Evolutionary conservation across 345 rosid species (phyloP), one percentile per base, ranked within the genome.

Genomic region (Stellera chamaejasme): DNA sequence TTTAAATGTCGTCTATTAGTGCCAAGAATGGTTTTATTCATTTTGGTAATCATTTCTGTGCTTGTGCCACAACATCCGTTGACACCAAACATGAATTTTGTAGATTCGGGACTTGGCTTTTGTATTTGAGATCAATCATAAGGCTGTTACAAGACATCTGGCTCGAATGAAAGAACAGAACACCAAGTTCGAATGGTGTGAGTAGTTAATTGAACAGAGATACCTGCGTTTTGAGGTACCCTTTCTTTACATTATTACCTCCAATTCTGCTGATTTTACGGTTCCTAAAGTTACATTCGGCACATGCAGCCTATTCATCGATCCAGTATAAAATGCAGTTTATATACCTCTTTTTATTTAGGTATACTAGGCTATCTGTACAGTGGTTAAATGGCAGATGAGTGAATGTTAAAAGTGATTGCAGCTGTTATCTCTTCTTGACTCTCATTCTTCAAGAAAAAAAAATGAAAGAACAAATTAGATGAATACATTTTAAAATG

Each of bases 41-140:
- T 39, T 49, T 13, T 13, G 19, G 46, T 13, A 13, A 16, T 43
- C 1, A 58, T 60, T 25, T 53, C 52, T 51, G 13, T 67, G 50
- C 43, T 25, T 2, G 13, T 39, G 7, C 2, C 46, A 2, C 27
- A 11, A 50, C 14, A 28, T 48, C 16, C 27, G 49, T 42, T 36
- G 32, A 14, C 48, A 14, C 44, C 49, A 43, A 27, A 11, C n/a
- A 44, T 51, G 12, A 59, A 43, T 27, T 66, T 61, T 72, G 76
- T 91, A 87, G 95, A 78, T 84, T 45, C 77, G 79, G 62, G 88
- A 69, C 56, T 60, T 78, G 74, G 65, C 75, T 11, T 81, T 82
- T 56, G 62, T 74, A 45, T 87, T 87, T 59, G 88, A 83, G 65
- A 65, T 63, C 55, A 77, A 84, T 52, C 70, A 71, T 10, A 74